A percentile compares a stretch with the other conserved stretches of the same genome.
Evolutionary conservation across 1,139 yeast species (phyloP).

Genomic region (Yamadazyma taylorii): DNA sequence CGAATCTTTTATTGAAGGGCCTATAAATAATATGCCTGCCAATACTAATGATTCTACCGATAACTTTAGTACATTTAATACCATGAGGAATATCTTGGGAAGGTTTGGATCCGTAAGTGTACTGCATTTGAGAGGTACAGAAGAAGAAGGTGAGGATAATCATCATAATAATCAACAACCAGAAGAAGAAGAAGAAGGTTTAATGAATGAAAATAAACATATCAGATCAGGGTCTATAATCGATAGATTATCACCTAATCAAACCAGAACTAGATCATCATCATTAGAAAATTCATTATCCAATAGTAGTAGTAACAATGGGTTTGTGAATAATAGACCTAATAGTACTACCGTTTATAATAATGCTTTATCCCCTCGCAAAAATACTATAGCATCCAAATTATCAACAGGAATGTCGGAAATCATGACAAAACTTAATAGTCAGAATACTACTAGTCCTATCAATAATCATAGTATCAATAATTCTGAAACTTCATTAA

Average conservation of each 20-base stretch:
- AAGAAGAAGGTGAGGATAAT: too few relatives aligned
- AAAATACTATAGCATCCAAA: constrained; percentile 41
- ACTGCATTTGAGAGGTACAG: constrained; percentile 16
- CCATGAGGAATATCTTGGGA: constrained; percentile 39
- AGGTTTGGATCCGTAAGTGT: constrained; percentile 29
- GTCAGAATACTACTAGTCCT: constrained; percentile 7
- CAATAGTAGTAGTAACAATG: neutral
- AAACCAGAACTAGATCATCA: constrained; percentile 39
- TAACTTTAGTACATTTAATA: constrained; percentile 20
- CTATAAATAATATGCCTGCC: constrained; percentile 12
- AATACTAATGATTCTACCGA: constrained; percentile 16
- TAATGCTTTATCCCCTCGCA: constrained; percentile 19
- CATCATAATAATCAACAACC: too few relatives aligned
- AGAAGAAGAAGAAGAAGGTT: constrained; percentile 17
- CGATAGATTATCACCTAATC: constrained; percentile 34
- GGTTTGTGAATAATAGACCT: neutral
- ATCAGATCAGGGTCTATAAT: constrained; percentile 29
- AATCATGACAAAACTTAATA: constrained; percentile 43
- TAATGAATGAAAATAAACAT: constrained; percentile 13
- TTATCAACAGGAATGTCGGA: constrained; percentile 42
- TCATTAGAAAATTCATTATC: constrained; percentile 27
- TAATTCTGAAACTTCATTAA: constrained; percentile 31
- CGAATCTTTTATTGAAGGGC: constrained; percentile 3
- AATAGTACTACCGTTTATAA: neutral
- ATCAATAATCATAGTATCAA: constrained; percentile 18